These are phyloP conservation scores for Fomitopsis palustris DNA, from an alignment of 1,284 basidiomycete species.

Conservation along the genomic window DNA sequence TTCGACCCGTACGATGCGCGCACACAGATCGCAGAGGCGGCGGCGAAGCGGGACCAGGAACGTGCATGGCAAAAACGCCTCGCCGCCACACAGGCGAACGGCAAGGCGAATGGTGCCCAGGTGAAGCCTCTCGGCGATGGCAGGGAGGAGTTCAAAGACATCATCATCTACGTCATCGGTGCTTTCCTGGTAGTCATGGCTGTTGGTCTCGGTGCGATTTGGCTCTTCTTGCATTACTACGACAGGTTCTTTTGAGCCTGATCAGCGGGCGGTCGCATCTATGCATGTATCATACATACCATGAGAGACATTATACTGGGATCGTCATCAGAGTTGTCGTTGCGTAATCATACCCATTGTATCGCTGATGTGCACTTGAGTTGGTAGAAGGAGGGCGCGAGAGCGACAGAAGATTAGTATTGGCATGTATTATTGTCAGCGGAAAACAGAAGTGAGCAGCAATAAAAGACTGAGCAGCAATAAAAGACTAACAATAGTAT, in stretches of 20 bases:
- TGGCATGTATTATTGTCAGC: too few relatives aligned
- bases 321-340: neutral
- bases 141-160: slow-evolving; percentile 18
- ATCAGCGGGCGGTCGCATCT: neutral
- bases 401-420: too few relatives aligned
- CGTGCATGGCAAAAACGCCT: slow-evolving; percentile 43
- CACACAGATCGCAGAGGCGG: slow-evolving; percentile 40
- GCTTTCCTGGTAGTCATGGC: slow-evolving; percentile 37
- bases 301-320: neutral
- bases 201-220: slow-evolving; percentile 32
- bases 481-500: too few relatives aligned
- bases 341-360: too few relatives aligned
- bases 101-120: slow-evolving; percentile 7
- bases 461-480: too few relatives aligned
- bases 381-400: too few relatives aligned
- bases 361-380: too few relatives aligned
- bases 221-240: slow-evolving; percentile 29
- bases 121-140: slow-evolving; percentile 9
- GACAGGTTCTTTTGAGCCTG: neutral
- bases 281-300: neutral
- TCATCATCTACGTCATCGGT: slow-evolving; percentile 34
- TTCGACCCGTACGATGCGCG: slow-evolving; percentile 56
- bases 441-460: too few relatives aligned
- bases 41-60: slow-evolving; percentile 36
- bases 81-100: slow-evolving; percentile 14